Evolutionary conservation across 2,329 filamentous ascomycete genomes (phyloP).

Genomic region (Scedosporium apiospermum): DNA sequence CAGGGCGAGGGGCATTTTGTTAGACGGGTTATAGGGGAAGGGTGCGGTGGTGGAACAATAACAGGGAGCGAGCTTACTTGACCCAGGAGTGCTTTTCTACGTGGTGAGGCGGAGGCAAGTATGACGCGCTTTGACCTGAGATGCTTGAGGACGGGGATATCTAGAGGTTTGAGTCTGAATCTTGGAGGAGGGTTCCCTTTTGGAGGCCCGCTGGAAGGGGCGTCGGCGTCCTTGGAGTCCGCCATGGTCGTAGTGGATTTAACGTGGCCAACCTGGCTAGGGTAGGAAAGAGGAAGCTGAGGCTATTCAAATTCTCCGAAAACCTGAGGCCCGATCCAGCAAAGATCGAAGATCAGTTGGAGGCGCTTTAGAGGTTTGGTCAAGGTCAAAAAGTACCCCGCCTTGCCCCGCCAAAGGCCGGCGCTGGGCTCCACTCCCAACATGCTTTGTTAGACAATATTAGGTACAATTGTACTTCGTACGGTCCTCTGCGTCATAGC

Average conservation of each 20-base stretch:
- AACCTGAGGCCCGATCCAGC: background rate
- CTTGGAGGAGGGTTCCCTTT: background rate
- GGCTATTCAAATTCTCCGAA: background rate
- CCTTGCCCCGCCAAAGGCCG: too few species aligned
- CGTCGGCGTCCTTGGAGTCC: slow-evolving; percentile 1
- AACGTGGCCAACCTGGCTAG: background rate
- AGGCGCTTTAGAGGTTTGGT: too few species aligned
- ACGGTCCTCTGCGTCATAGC: too few species aligned
- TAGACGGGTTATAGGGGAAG: background rate
- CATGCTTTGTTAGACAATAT: too few species aligned
- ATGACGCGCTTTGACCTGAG: slow-evolving; percentile 75
- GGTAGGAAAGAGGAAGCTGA: background rate
- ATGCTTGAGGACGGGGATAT: slow-evolving; percentile 68
- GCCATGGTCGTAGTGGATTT: background rate
- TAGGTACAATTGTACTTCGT: too few species aligned
- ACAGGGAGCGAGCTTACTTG: slow-evolving; percentile 35
- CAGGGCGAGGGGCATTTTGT: background rate
- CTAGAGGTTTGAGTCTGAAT: slow-evolving; percentile 28
- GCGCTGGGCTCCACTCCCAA: too few species aligned
- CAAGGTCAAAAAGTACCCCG: too few species aligned
- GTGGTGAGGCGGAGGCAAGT: slow-evolving; percentile 81
- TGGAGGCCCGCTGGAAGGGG: background rate
- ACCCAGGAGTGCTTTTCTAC: slow-evolving; percentile 70
- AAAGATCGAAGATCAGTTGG: background rate
- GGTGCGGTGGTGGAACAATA: background rate